Evolutionary conservation across 1,139 yeast species (phyloP).

Genomic region (Yamadazyma conglobata): DNA sequence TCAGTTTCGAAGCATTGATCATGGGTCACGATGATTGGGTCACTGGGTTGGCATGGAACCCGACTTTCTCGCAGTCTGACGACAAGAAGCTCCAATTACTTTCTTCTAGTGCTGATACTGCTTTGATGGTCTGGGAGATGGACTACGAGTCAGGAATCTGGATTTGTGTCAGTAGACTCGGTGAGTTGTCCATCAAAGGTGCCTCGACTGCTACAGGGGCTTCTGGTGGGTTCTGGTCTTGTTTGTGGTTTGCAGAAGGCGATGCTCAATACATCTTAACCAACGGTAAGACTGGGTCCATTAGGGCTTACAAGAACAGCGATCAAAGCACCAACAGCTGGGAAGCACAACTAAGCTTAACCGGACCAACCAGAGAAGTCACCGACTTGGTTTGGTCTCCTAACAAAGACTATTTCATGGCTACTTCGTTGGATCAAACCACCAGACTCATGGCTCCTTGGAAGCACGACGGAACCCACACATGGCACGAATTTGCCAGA

Average conservation of each 20-base stretch:
- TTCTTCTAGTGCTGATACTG: constrained; percentile 91
- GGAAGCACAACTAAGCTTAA: constrained; percentile 57
- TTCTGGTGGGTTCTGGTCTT: constrained; percentile 95
- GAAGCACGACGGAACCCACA: constrained; percentile 23
- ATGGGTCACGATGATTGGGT: constrained; percentile 99
- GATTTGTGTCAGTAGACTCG: constrained; percentile 78
- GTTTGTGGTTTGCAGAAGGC: constrained; percentile 61
- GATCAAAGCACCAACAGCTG: constrained; percentile 38
- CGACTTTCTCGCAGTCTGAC: constrained; percentile 19
- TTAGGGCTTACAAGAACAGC: constrained; percentile 67
- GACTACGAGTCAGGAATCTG: constrained; percentile 86
- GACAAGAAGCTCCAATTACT: constrained; percentile 52
- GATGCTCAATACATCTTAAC: constrained; percentile 54
- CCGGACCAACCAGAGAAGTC: constrained; percentile 73
- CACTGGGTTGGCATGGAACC: constrained; percentile 80
- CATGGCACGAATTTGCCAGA: constrained; percentile 91
- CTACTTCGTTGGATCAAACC: constrained; percentile 89
- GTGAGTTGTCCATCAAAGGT: constrained; percentile 92
- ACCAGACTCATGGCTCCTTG: constrained; percentile 78
- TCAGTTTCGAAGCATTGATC: constrained; percentile 85
- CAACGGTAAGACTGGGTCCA: constrained; percentile 88
- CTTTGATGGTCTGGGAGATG: constrained; percentile 94
- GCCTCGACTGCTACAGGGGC: constrained; percentile 98
- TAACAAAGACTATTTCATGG: constrained; percentile 62
- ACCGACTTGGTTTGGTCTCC: constrained; percentile 82